Base-by-base conservation (phyloP, 192 early-diverging fungal species). In the Podila horticola region DNA sequence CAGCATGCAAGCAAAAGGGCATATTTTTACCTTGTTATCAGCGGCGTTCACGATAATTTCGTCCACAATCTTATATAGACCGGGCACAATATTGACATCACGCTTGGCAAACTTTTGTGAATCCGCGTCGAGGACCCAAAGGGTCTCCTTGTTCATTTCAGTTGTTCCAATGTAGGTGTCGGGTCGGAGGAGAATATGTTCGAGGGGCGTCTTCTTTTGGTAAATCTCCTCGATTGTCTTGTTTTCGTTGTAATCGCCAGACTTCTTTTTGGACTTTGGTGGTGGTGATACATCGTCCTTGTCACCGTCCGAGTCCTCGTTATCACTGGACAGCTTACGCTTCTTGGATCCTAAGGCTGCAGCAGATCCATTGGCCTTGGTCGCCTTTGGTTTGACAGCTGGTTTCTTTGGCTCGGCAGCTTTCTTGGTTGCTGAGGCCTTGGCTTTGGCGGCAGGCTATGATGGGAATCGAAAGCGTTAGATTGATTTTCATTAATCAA, bases 11-110 rank as follows among this genome's bases (percentile, higher is more conserved):
- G 5, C 33, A 22, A 50, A 20, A 52, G 17, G 28, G 33, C 38
- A 51, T 9, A 28, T 24, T 13, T 64, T 9, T 84, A 92, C 91
- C 91, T 96, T 95, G 86, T 97, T 96, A 74, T 98, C 96, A 55
- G 94, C 94, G 51, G 95, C 96, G 81, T 98, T 99, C 24, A 99
- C 97, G 15, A 99, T 86, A 69, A 99, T 98, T 83, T 99, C 98
- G 79, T 99, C 98, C 48, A 98, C 94, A 71, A 99, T 99, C 82
- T 99, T 99, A 85, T 97, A 98, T 22, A 99, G 74, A 58, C 97
- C 98, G 41, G 94, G 94, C 5, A 95, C 95, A 84, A 91, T 94
- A 2, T 70, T 91, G 33, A 96, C 89, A 13, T 89, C 82, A 58
- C 92, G 88, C 62, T 90, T 86, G 10, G 75, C 72, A 60, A 84